Percentiles rank a stretch among this genome's conserved stretches.
phyloP scores from a whole-genome alignment of 257 asterid genomes.

The Verbascum thapsus region DNA sequence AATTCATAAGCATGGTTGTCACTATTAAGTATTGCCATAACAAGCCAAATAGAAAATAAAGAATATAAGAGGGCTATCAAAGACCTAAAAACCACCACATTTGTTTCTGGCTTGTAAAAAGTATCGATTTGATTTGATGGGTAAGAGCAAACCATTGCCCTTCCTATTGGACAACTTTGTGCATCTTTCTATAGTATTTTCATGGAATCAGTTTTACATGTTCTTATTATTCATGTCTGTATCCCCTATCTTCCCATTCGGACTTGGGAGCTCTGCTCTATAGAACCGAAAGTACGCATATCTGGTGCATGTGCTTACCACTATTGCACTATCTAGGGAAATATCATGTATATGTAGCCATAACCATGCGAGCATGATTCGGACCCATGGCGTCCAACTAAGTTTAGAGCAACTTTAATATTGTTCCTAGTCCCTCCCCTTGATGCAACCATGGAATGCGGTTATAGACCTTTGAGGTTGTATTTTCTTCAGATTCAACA shows the following conservation, averaged over 20 bases:
- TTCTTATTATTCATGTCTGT: too few species aligned
- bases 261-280: background rate
- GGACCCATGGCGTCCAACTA: background rate
- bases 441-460: background rate
- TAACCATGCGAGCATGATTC: background rate
- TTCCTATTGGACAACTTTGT: background rate
- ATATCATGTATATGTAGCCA: background rate
- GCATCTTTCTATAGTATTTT: background rate
- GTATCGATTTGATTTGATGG: background rate
- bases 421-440: background rate
- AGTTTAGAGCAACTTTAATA: background rate
- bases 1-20: conserved; percentile 1
- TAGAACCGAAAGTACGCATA: background rate
- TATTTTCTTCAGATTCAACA: too few species aligned
- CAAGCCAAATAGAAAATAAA: conserved; percentile 4
- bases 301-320: conserved; percentile 3
- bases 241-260: background rate
- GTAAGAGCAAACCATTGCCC: background rate
- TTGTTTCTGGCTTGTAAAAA: background rate
- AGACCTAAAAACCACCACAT: conserved; percentile 4
- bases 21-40: background rate
- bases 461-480: conserved; percentile 1
- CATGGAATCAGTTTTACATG: background rate
- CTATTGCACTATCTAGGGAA: background rate
- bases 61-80: background rate